Evolutionary conservation across 768 basidiomycete genomes (phyloP).

Genomic region (Favolaschia claudopus): DNA sequence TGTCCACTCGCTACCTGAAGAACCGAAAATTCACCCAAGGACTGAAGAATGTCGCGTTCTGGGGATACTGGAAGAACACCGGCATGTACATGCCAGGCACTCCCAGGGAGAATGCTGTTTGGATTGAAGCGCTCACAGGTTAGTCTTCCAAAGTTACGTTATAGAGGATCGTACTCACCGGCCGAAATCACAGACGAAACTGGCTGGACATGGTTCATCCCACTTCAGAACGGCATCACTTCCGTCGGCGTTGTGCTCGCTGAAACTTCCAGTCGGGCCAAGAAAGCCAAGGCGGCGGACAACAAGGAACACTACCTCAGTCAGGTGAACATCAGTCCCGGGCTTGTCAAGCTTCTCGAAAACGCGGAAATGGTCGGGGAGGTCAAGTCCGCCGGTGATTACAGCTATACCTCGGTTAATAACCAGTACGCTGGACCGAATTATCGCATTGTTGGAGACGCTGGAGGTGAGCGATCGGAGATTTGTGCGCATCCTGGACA

Average conservation of each 20-base stretch:
- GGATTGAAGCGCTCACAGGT: slow-evolving; percentile 59
- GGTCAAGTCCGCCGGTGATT: slow-evolving; percentile 5
- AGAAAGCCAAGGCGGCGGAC: slow-evolving; percentile 15
- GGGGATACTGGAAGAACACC: slow-evolving; percentile 65
- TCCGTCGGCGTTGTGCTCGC: slow-evolving; percentile 58
- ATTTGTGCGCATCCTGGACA: no score
- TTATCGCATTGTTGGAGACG: slow-evolving; percentile 33
- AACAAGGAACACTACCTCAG: slow-evolving; percentile 34
- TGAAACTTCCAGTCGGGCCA: slow-evolving; percentile 40
- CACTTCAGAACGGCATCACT: slow-evolving; percentile 46
- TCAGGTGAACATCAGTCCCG: slow-evolving; percentile 35
- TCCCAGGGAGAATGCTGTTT: slow-evolving; percentile 48
- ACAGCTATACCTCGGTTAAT: slow-evolving; percentile 22
- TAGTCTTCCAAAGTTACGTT: not conserved
- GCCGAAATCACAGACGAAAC: slow-evolving; percentile 47
- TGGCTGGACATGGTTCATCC: slow-evolving; percentile 63
- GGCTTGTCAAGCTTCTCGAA: slow-evolving; percentile 30
- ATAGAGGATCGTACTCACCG: not conserved
- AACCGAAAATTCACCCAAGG: slow-evolving; percentile 58
- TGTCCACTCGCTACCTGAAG: slow-evolving; percentile 61
- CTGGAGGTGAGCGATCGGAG: slow-evolving; percentile 29
- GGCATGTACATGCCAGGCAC: slow-evolving; percentile 49
- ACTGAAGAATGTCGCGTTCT: slow-evolving; percentile 63
- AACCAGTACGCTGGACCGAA: slow-evolving; percentile 27
- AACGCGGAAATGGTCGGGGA: slow-evolving; percentile 5